Conservation (phyloP, 2,329 filamentous ascomycete genomes). For the Emmonsiellopsis sp. region DNA sequence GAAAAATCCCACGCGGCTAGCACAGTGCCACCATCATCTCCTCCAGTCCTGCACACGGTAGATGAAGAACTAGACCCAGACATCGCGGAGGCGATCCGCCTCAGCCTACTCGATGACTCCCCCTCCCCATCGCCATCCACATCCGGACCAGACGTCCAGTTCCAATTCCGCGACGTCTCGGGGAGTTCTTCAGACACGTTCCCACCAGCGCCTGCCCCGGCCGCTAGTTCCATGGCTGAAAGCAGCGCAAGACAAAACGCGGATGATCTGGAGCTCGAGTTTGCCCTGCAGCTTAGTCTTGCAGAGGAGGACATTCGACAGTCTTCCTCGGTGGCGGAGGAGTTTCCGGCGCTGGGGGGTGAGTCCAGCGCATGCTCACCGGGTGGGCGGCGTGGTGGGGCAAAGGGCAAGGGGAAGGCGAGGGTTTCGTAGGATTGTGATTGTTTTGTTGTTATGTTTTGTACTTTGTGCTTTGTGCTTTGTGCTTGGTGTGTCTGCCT, state of each 20-base stretch:
- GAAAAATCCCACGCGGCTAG: constrained; percentile 5
- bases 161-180: constrained; percentile 10
- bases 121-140: constrained; percentile 27
- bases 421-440: constrained; percentile 10
- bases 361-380: constrained; percentile 9
- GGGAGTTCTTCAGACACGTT: constrained; percentile 12
- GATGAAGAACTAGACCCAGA: constrained; percentile 47
- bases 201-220: constrained; percentile 12
- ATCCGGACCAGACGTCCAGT: constrained; percentile 27
- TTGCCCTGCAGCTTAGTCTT: constrained; percentile 53
- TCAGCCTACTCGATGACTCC: constrained; percentile 35
- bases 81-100: constrained; percentile 53
- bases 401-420: constrained; percentile 26
- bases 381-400: constrained; percentile 14
- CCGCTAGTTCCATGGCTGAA: constrained; percentile 15
- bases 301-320: constrained; percentile 47
- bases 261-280: constrained; percentile 44
- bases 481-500: neutral
- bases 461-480: neutral
- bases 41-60: constrained; percentile 26
- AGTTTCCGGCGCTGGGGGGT: constrained; percentile 21
- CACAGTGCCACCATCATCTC: constrained; percentile 27
- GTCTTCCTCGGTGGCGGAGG: constrained; percentile 13
- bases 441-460: neutral
- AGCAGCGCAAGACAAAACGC: constrained; percentile 38